Conservation (phyloP, 78 protist genomes). For the Planoprotostelium fungivorum region DNA sequence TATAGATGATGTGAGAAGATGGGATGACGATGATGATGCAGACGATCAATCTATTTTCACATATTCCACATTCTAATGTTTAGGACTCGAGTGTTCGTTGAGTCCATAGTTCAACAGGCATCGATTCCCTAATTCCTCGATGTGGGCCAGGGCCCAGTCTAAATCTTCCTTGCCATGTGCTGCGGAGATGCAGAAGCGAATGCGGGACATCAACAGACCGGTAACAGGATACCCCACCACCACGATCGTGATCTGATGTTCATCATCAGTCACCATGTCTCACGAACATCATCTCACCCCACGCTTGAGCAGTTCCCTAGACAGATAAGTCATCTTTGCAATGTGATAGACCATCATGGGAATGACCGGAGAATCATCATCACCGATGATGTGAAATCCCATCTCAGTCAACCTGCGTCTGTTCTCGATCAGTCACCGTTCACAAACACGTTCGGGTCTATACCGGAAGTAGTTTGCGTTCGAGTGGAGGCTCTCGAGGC, state of each 20-base stretch:
- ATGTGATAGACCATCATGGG: constrained; percentile 94
- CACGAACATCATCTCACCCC: too few relatives aligned
- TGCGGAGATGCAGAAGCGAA: constrained; percentile 95
- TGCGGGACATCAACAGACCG: constrained; percentile 83
- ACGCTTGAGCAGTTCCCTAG: constrained; percentile 70
- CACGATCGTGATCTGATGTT: constrained; percentile 87
- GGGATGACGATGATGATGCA: too few relatives aligned
- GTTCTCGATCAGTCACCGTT: background rate
- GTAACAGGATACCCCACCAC: constrained; percentile 99
- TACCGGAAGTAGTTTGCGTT: constrained; percentile 82
- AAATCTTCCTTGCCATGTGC: constrained; percentile 88
- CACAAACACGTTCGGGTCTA: too few relatives aligned
- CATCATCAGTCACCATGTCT: background rate
- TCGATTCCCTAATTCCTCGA: constrained; percentile 54
- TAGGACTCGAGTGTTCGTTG: too few relatives aligned
- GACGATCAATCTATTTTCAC: too few relatives aligned
- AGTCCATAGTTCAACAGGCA: background rate
- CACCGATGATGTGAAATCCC: constrained; percentile 79
- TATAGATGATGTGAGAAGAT: too few relatives aligned
- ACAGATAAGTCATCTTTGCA: constrained; percentile 77
- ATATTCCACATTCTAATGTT: too few relatives aligned
- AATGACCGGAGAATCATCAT: constrained; percentile 90
- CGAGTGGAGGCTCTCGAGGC: constrained; percentile 49
- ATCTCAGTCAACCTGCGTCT: constrained; percentile 11
- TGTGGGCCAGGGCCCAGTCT: constrained; percentile 44